phyloP scores from a whole-genome alignment of 2,329 filamentous ascomycete species.

The Chaetomiaceae sp. region DNA sequence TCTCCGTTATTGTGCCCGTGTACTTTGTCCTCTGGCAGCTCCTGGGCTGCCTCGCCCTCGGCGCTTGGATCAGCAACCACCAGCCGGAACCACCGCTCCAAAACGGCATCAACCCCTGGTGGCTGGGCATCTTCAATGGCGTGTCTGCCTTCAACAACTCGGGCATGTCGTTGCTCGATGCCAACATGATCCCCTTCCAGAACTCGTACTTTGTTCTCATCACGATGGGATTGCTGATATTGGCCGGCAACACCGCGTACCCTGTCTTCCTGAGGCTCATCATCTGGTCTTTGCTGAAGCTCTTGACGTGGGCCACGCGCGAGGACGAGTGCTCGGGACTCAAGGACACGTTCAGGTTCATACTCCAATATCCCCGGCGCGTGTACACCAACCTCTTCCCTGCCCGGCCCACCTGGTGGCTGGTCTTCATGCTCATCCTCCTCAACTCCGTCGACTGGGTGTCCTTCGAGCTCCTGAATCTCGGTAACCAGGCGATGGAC shows the following conservation, averaged over 20 bases:
- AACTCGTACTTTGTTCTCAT: conserved; percentile 47
- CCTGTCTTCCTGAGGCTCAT: conserved; percentile 59
- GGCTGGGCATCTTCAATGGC: conserved; percentile 64
- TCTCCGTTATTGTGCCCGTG: conserved; percentile 55
- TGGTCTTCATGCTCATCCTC: conserved; percentile 55
- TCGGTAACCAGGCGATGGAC: conserved; percentile 54
- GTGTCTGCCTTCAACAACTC: conserved; percentile 67
- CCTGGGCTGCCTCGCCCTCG: conserved; percentile 54
- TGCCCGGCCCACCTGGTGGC: conserved; percentile 59
- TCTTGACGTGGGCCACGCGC: conserved; percentile 37
- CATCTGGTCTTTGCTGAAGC: conserved; percentile 49
- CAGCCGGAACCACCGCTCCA: conserved; percentile 41
- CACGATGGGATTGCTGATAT: conserved; percentile 53
- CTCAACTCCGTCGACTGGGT: conserved; percentile 63
- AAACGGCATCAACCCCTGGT: conserved; percentile 63
- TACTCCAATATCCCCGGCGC: conserved; percentile 52
- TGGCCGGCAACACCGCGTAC: conserved; percentile 64
- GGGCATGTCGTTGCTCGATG: conserved; percentile 64
- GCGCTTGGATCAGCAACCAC: conserved; percentile 53
- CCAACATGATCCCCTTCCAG: conserved; percentile 61
- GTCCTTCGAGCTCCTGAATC: conserved; percentile 61
- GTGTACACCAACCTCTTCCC: conserved; percentile 64
- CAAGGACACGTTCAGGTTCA: conserved; percentile 50
- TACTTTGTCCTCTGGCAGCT: conserved; percentile 60
- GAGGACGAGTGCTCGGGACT: conserved; percentile 35